Evolutionary conservation across 352 stramenopile species (phyloP).

Genomic region (Phytophthora tubulina): DNA sequence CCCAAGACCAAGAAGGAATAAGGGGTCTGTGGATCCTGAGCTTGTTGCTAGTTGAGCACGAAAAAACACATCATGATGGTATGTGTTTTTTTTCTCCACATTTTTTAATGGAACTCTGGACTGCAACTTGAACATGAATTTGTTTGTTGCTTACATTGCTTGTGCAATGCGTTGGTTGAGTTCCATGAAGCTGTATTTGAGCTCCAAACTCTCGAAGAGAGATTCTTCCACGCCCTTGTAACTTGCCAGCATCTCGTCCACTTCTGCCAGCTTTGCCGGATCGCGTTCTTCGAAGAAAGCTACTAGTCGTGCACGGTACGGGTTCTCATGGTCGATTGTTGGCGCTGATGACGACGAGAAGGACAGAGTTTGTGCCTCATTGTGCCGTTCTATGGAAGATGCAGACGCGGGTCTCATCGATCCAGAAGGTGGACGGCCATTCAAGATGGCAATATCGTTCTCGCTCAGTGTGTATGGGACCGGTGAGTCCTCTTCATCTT

Average conservation of each 20-base stretch:
- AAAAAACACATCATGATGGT: background rate
- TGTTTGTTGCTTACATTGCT: conserved; percentile 32
- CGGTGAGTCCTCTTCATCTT: conserved; percentile 31
- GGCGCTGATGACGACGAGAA: conserved; percentile 16
- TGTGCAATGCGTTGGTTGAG: conserved; percentile 60
- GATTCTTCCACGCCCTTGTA: conserved; percentile 79
- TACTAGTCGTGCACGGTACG: conserved; percentile 61
- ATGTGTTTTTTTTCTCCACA: conserved; percentile 30
- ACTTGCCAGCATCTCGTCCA: conserved; percentile 82
- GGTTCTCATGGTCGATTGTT: conserved; percentile 33
- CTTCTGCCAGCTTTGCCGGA: conserved; percentile 65
- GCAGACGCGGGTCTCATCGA: background rate
- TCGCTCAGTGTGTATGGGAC: conserved; percentile 75
- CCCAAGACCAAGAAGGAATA: conserved; percentile 75
- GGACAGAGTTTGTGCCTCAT: conserved; percentile 23
- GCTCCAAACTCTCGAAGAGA: conserved; percentile 83
- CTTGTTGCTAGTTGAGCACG: conserved; percentile 10
- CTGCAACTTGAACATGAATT: conserved; percentile 23
- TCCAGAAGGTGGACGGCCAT: conserved; percentile 46
- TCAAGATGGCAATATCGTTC: conserved; percentile 78
- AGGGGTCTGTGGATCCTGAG: conserved; percentile 8
- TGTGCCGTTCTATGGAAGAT: conserved; percentile 10
- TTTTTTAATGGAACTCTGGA: conserved; percentile 24
- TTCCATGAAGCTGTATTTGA: conserved; percentile 87
- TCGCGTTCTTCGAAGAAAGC: conserved; percentile 76